Base-by-base conservation (phyloP, 139 green algal species). In the Nannochloris sp. region DNA sequence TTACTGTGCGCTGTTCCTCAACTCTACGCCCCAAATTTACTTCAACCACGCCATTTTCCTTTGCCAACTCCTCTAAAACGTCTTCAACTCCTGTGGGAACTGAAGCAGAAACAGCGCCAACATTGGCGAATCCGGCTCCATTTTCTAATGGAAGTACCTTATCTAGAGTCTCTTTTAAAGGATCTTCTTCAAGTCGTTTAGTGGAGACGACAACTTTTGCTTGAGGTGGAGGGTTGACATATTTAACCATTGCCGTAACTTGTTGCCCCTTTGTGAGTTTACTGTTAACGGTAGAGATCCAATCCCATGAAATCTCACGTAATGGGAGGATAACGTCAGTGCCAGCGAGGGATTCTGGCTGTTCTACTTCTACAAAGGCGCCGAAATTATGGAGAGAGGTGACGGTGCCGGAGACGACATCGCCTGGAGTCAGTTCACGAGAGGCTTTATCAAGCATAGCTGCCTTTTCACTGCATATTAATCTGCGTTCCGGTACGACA, bases 261-360 rank as follows among this genome's bases (percentile, higher is more conserved):
- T 25, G 5, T 29, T 77, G 55, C 33, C 70, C 70, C 15, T 54
- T 54, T 3, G 30, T 46, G 2, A 77, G 30, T 37, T 51, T 34
- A 35, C 55, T 39, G 36, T 23, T 31, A 6, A 46, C 56, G 31
- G 12, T 53, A 29, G 58, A 39, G 4, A 77, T 31, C 70, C 70
- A 77, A 48, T 78, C 66, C 72, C 81, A 89, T 42, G 61, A 76
- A 9, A 89, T 51, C 68, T 89, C 82, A 2, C 56, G 72, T 38
- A 84, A 67, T 51, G 82, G 77, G 19, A 87, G 59, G 39, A 84
- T 54, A 15, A 73, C 76, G 66, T 68, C 72, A 2, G 60, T 37
- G 12, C 74, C 74, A 33, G 71, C 46, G 60, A 59, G 10, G 12
- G 77, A 53, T n/a, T 78, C 48, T 4, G 59, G 36, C 12, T 58